Base-by-base conservation (phyloP, 495 filamentous ascomycete genomes). In the Neurospora sublineolata region DNA sequence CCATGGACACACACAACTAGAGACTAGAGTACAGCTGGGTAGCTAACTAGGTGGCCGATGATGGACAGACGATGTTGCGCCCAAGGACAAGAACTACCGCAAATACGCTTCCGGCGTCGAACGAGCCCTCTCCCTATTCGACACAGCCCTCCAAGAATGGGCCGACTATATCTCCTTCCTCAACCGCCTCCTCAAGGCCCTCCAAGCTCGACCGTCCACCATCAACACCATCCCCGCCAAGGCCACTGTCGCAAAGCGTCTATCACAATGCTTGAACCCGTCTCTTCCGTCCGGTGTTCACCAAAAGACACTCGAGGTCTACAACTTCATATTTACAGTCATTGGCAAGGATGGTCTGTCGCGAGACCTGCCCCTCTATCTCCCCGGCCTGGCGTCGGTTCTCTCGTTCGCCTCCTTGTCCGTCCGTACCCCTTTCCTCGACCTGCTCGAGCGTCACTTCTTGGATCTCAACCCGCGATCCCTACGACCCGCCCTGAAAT, bases 131-230 rank as follows among this genome's bases (percentile, higher is more conserved):
- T 89, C 92, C 37, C 83, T 97, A 37, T 99, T 97, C 82, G 95
- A 99, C 81, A 94, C 91, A 27, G 89, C 93, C 68, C 84, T 97
- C 74, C 93, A 97, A 81, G 95, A 98, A 88, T 99, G 95, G 95
- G 94, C 96, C 40, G 95, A 99, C 79, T 99, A 99, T 78, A 98
- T 99, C 78, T 97, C 94, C 11, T 98, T 98, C 79, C 85, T 99
- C 39, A 93, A 90, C 76, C 90, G 95, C 40, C 84, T 99, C 33
- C 83, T 97, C 69, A 99, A 97, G 89, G 93, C 95, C 30, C 84
- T 99, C 40, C 95, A 99, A 87, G 86, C 90, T 36, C 91, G 94
- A 73, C 93, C 93, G 12, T 83, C 90, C 46, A 89, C 89, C 68
- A 83, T 88, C 71, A 82, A 87, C 3, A 79, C 89, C 69, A 90